Percentiles rank a stretch among this genome's conserved stretches.
Evolutionary conservation across 306 rosid genomes (phyloP).

Genomic region (Hippophae tibetana): DNA sequence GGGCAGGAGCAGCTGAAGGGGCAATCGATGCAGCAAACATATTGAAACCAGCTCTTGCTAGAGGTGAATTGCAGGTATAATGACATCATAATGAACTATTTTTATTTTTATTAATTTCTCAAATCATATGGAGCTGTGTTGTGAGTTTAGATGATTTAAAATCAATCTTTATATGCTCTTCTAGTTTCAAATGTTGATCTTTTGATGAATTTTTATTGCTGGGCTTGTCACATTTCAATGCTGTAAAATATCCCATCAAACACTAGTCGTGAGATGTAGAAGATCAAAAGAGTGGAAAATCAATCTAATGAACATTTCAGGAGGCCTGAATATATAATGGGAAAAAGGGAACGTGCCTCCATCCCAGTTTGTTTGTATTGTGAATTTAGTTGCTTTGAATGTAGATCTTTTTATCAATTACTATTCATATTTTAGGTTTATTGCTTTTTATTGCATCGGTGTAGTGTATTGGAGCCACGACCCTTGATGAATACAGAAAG

Average conservation of each 20-base stretch:
- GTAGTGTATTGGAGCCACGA: slow-evolving; percentile 98
- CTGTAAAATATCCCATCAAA: background rate
- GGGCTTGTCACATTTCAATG: background rate
- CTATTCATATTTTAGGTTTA: background rate
- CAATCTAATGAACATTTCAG: background rate
- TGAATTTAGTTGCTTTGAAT: background rate
- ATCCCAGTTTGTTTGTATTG: background rate
- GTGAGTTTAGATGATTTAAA: background rate
- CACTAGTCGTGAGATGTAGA: no score
- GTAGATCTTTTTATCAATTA: slow-evolving; percentile 1
- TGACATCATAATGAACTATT: background rate
- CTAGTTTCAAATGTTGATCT: background rate
- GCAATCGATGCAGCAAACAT: slow-evolving; percentile 96
- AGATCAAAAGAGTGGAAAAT: background rate
- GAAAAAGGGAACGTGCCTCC: background rate
- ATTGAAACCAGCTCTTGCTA: slow-evolving; percentile 90
- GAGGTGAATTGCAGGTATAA: slow-evolving; percentile 96
- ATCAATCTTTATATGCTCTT: background rate
- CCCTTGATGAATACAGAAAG: slow-evolving; percentile 89
- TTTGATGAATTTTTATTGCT: background rate
- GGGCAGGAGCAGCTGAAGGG: slow-evolving; percentile 98
- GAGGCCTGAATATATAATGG: background rate
- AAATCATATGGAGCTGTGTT: background rate
- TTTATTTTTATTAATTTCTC: background rate
- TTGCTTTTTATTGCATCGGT: slow-evolving; percentile 13